Percentiles rank a stretch among this genome's conserved stretches.
phyloP scores from a whole-genome alignment of 768 basidiomycete species.

The Mycena capillaripes region DNA sequence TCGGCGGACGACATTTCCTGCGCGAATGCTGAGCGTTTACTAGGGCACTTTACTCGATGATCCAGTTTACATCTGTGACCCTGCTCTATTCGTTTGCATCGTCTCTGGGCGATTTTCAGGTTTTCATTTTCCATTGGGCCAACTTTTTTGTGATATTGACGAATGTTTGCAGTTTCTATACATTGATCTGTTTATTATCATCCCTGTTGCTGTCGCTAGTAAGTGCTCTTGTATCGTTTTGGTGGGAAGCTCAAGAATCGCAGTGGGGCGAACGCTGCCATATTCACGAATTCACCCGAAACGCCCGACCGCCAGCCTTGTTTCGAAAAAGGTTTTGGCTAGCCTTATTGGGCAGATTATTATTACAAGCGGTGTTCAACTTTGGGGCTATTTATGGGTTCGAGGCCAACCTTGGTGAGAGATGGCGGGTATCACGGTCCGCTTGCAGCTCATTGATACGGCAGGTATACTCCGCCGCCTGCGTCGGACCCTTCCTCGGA shows the following conservation, averaged over 20 bases:
- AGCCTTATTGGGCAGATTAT: slow-evolving; percentile 95
- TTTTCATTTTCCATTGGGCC: slow-evolving; percentile 1
- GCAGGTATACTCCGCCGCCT: slow-evolving; percentile 85
- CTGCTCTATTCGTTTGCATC: slow-evolving; percentile 22
- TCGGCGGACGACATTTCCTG: slow-evolving; percentile 28
- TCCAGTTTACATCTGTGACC: slow-evolving; percentile 95
- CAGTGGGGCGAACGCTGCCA: slow-evolving; percentile 96
- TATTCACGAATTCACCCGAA: slow-evolving; percentile 90
- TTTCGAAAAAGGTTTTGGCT: slow-evolving; percentile 94
- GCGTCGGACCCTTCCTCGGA: slow-evolving; percentile 58
- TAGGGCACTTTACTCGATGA: slow-evolving; percentile 98
- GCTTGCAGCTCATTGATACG: not conserved
- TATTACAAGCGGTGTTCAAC: slow-evolving; percentile 85
- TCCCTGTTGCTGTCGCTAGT: slow-evolving; percentile 97
- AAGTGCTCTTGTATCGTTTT: slow-evolving; percentile 48
- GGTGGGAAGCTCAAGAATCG: slow-evolving; percentile 21
- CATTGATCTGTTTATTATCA: slow-evolving; percentile 98
- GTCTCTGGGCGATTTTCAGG: slow-evolving; percentile 38
- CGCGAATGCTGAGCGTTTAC: slow-evolving; percentile 23
- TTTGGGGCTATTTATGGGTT: slow-evolving; percentile 93
- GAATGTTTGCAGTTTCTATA: slow-evolving; percentile 82
- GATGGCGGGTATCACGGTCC: not conserved
- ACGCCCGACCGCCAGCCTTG: slow-evolving; percentile 94
- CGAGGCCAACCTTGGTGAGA: slow-evolving; percentile 85
- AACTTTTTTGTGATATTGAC: not conserved